Conservation (phyloP, 805 yeast species). For the Yamadazyma insecticola region DNA sequence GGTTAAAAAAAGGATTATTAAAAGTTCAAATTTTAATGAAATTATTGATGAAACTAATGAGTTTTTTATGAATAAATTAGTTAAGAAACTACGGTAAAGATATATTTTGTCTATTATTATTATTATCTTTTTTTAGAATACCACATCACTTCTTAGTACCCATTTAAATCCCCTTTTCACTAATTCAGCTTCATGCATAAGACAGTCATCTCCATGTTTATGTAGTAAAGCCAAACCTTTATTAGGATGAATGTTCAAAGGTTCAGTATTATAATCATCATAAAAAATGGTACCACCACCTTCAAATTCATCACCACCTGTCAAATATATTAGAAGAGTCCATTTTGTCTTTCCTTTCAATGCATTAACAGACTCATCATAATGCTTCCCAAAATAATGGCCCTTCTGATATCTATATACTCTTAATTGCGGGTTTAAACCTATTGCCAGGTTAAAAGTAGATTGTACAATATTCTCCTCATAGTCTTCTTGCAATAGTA, state of each 20-base stretch:
- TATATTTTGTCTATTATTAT: neutral
- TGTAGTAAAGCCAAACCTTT: conserved; percentile 58
- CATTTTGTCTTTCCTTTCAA: conserved; percentile 46
- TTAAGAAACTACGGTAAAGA: conserved; percentile 3
- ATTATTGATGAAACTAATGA: conserved; percentile 20
- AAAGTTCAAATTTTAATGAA: conserved; percentile 5
- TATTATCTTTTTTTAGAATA: conserved; percentile 18
- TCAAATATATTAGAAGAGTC: conserved; percentile 55
- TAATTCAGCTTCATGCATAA: conserved; percentile 53
- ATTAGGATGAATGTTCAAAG: conserved; percentile 40
- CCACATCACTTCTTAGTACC: conserved; percentile 59
- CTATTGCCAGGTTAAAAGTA: conserved; percentile 36
- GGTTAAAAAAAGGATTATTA: conserved; percentile 42
- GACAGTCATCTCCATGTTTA: conserved; percentile 63
- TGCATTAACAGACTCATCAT: conserved; percentile 51
- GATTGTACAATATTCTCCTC: conserved; percentile 19
- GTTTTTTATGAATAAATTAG: conserved; percentile 19
- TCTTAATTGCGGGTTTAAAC: conserved; percentile 53
- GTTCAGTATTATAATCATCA: conserved; percentile 21
- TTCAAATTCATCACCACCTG: conserved; percentile 49
- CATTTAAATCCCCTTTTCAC: conserved; percentile 54
- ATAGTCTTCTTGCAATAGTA: conserved; percentile 23
- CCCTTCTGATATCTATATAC: conserved; percentile 52
- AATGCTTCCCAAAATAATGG: conserved; percentile 57
- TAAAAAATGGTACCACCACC: conserved; percentile 63